A percentile compares a stretch with the other conserved stretches of the same genome.
Conservation (phyloP, 768 basidiomycete species). For the Porpolomopsis calyptriformis region DNA sequence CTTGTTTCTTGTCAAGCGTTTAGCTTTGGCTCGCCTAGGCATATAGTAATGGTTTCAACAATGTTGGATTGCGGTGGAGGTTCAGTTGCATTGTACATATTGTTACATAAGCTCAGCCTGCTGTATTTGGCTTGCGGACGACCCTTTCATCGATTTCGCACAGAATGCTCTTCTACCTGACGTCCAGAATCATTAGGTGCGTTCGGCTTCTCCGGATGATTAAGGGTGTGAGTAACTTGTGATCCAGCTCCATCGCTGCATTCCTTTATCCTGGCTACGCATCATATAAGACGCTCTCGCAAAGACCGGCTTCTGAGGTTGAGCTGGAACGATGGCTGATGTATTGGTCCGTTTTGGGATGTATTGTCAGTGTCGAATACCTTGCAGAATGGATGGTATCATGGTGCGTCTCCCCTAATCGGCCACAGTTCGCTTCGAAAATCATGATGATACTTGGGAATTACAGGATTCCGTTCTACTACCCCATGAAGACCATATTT, state of each 20-base stretch:
- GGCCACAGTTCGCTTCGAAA: not conserved
- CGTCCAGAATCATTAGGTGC: constrained; percentile 39
- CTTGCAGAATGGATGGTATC: constrained; percentile 79
- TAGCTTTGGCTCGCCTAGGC: not conserved
- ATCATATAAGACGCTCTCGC: constrained; percentile 88
- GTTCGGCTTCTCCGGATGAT: constrained; percentile 8
- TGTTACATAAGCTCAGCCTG: not conserved
- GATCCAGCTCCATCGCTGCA: constrained; percentile 50
- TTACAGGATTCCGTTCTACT: constrained; percentile 82
- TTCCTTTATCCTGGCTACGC: constrained; percentile 93
- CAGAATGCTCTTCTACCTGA: constrained; percentile 38
- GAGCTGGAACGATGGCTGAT: constrained; percentile 92
- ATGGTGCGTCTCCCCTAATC: constrained; percentile 45
- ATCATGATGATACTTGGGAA: not conserved
- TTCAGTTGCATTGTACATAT: no score
- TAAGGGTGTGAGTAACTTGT: not conserved
- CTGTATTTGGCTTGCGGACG: no score
- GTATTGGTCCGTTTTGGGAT: constrained; percentile 91
- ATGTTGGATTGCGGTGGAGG: not conserved
- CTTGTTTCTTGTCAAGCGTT: constrained; percentile 5
- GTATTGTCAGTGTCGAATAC: constrained; percentile 73
- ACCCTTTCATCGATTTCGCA: not conserved
- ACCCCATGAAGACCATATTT: constrained; percentile 68
- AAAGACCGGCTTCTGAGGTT: constrained; percentile 73
- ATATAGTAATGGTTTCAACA: not conserved